phyloP scores from a whole-genome alignment of 371 early-diverging fungal genomes.

The Zychaea mexicana region DNA sequence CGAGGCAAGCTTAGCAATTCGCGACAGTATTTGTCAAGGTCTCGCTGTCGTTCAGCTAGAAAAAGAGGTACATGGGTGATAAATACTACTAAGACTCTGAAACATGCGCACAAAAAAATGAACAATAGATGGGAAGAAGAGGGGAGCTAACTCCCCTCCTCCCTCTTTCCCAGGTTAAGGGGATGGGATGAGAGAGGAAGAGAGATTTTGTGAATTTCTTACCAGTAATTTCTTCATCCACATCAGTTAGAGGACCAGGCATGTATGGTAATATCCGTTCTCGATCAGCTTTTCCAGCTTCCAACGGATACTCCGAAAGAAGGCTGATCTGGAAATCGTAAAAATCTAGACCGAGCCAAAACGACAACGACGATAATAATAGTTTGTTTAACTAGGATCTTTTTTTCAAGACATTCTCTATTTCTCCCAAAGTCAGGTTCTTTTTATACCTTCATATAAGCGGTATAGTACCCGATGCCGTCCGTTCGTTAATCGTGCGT shows the following conservation, averaged over 20 bases:
- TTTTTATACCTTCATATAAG: slow-evolving; percentile 64
- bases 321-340: slow-evolving; percentile 81
- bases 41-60: slow-evolving; percentile 56
- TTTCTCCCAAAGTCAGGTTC: no score
- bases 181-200: no score
- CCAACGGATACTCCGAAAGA: slow-evolving; percentile 71
- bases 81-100: no score
- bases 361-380: no score
- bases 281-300: slow-evolving; percentile 69
- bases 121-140: no score
- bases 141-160: no score
- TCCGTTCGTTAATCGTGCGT: slow-evolving; percentile 58
- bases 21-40: slow-evolving; percentile 73
- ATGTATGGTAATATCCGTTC: slow-evolving; percentile 76
- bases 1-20: slow-evolving; percentile 64
- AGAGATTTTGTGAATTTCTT: no score
- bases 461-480: slow-evolving; percentile 64
- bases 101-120: no score
- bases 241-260: slow-evolving; percentile 66
- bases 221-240: slow-evolving; percentile 61
- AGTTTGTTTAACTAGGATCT: no score
- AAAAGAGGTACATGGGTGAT: background rate
- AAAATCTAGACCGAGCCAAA: slow-evolving; percentile 70
- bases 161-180: no score
- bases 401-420: no score